These are phyloP conservation scores for Neoboletus subvelutipes DNA, from an alignment of 768 basidiomycete species.

Conservation along the genomic window DNA sequence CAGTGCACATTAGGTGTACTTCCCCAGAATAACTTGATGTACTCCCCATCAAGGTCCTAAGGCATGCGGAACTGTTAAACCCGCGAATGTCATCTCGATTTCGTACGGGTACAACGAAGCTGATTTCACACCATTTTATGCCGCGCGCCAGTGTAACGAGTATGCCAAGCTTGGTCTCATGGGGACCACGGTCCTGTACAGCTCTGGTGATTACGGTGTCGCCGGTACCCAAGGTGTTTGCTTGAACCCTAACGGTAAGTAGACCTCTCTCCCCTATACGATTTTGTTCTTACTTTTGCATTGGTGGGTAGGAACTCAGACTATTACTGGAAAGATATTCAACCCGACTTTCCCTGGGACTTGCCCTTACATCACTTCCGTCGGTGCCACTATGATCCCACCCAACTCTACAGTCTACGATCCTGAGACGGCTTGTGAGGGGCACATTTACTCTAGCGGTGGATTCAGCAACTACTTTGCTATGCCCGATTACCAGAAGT, in stretches of 20 bases:
- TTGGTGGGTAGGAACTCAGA: conserved; percentile 26
- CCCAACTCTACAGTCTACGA: conserved; percentile 31
- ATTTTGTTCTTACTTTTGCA: background rate
- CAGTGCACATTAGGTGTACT: background rate
- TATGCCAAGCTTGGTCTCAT: conserved; percentile 46
- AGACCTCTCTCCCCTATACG: background rate
- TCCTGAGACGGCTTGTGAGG: conserved; percentile 31
- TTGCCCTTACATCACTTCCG: conserved; percentile 46
- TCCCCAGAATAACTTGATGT: background rate
- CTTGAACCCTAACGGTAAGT: conserved; percentile 29
- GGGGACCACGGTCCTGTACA: conserved; percentile 43
- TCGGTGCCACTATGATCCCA: conserved; percentile 49
- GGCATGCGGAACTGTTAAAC: conserved; percentile 37
- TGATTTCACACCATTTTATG: conserved; percentile 35
- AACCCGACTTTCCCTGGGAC: conserved; percentile 43
- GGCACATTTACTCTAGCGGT: conserved; percentile 3
- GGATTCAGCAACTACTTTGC: conserved; percentile 43
- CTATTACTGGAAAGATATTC: conserved; percentile 32
- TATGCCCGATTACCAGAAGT: conserved; percentile 40
- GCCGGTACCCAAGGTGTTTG: conserved; percentile 38
- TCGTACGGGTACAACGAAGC: conserved; percentile 42
- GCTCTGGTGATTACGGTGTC: conserved; percentile 47
- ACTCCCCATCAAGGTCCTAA: conserved; percentile 20
- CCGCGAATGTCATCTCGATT: conserved; percentile 41
- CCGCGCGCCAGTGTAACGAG: conserved; percentile 43